Conservation (phyloP, 768 basidiomycete species). For the Dendrothele bispora region DNA sequence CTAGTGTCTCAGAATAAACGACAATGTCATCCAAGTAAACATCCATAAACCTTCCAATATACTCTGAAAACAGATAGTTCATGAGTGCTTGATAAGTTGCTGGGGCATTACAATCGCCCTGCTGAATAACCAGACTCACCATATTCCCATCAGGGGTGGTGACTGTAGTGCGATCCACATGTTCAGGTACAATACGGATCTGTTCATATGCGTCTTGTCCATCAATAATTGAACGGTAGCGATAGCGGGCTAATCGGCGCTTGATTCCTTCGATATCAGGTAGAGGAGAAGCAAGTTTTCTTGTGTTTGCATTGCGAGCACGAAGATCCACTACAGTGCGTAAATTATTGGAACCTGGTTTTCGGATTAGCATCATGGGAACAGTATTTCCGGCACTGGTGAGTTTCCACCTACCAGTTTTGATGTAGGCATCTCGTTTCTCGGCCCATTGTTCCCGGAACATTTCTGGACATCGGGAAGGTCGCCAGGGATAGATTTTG, state of each 20-base stretch:
- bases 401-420: slow-evolving; percentile 25
- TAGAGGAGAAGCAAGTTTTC: slow-evolving; percentile 33
- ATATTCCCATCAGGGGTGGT: slow-evolving; percentile 32
- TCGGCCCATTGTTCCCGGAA: slow-evolving; percentile 16
- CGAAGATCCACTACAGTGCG: slow-evolving; percentile 35
- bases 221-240: slow-evolving; percentile 34
- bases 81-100: slow-evolving; percentile 37
- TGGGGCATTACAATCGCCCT: slow-evolving; percentile 25
- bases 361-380: slow-evolving; percentile 22
- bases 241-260: slow-evolving; percentile 24
- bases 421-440: slow-evolving; percentile 21
- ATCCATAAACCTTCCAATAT: slow-evolving; percentile 30
- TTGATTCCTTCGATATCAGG: slow-evolving; percentile 41
- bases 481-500: slow-evolving; percentile 15
- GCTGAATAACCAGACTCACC: slow-evolving; percentile 27
- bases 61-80: slow-evolving; percentile 26
- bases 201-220: slow-evolving; percentile 43
- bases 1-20: slow-evolving; percentile 31
- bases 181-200: slow-evolving; percentile 22
- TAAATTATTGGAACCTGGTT: slow-evolving; percentile 26
- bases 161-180: slow-evolving; percentile 21
- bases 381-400: slow-evolving; percentile 2
- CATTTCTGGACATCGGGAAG: slow-evolving; percentile 22
- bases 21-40: slow-evolving; percentile 39
- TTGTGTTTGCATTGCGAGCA: slow-evolving; percentile 37